phyloP scores from a whole-genome alignment of 129 eudicot genomes.

The Arctium lappa region DNA sequence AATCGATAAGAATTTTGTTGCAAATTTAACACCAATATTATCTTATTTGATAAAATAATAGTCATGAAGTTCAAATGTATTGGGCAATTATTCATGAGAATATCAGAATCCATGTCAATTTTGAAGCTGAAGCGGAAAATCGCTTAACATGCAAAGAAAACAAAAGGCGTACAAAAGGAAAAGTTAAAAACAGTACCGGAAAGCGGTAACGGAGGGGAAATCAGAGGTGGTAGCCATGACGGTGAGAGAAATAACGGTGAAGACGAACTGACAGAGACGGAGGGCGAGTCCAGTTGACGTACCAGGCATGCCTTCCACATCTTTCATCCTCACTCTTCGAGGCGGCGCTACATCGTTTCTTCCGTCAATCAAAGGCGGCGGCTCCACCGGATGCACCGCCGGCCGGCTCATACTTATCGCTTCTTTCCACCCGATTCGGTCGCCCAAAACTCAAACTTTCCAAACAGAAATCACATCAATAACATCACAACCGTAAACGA shows the following conservation, averaged over 20 bases:
- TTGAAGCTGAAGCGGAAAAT: background rate
- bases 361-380: conserved; percentile 49
- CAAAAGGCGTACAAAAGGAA: background rate
- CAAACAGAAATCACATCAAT: conserved; percentile 14
- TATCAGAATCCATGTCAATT: conserved; percentile 3
- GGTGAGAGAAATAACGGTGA: conserved; percentile 61
- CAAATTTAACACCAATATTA: background rate
- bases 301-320: conserved; percentile 81
- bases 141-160: background rate
- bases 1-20: background rate
- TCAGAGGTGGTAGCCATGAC: conserved; percentile 80
- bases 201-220: conserved; percentile 88
- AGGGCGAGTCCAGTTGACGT: conserved; percentile 59
- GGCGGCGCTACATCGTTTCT: conserved; percentile 44
- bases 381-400: conserved; percentile 94
- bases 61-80: background rate
- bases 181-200: conserved; percentile 36
- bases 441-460: conserved; percentile 1
- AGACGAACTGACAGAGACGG: conserved; percentile 65
- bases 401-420: conserved; percentile 64
- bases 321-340: conserved; percentile 65
- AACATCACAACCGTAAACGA: background rate
- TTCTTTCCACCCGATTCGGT: background rate
- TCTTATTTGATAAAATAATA: background rate
- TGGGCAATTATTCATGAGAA: background rate